These are phyloP conservation scores for Penicillium atrosanguineum DNA, from an alignment of 495 filamentous ascomycete genomes.

Conservation along the genomic window DNA sequence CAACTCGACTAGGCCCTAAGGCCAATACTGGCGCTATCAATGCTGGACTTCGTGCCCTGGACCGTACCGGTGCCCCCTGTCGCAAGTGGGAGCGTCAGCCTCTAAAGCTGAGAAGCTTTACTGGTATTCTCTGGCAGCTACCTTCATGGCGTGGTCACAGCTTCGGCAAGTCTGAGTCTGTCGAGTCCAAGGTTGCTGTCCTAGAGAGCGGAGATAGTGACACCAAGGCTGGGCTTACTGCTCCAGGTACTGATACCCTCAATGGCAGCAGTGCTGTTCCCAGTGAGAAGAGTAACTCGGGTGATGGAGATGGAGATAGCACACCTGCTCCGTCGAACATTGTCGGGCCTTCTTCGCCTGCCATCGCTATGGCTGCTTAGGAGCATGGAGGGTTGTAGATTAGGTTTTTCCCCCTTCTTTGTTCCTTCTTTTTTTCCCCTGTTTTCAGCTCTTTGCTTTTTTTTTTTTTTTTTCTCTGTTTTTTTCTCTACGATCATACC, in stretches of 20 bases:
- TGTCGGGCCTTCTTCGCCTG: conserved; percentile 45
- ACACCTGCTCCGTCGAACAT: conserved; percentile 40
- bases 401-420: neutral
- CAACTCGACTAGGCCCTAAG: conserved; percentile 90
- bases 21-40: conserved; percentile 98
- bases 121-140: conserved; percentile 80
- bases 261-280: conserved; percentile 41
- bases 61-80: conserved; percentile 85
- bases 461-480: conserved; percentile 13
- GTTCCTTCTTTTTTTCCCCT: conserved; percentile 19
- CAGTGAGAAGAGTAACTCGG: conserved; percentile 71
- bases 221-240: conserved; percentile 67
- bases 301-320: conserved; percentile 52
- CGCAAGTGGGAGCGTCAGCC: conserved; percentile 84
- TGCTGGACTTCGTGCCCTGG: conserved; percentile 87
- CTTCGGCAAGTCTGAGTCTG: conserved; percentile 32
- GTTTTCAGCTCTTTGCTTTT: conserved; percentile 9
- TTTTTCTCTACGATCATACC: conserved; percentile 6
- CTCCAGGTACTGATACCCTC: conserved; percentile 53
- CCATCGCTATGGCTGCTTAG: conserved; percentile 44
- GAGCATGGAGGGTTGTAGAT: conserved; percentile 11
- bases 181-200: conserved; percentile 39
- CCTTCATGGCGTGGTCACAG: conserved; percentile 79
- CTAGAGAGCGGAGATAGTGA: conserved; percentile 63
- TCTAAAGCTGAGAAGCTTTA: conserved; percentile 88